Evolutionary conservation across 2,329 filamentous ascomycete genomes (phyloP), one percentile per base, ranked within the genome.

Genomic region (Pseudocercospora fijiensis): DNA sequence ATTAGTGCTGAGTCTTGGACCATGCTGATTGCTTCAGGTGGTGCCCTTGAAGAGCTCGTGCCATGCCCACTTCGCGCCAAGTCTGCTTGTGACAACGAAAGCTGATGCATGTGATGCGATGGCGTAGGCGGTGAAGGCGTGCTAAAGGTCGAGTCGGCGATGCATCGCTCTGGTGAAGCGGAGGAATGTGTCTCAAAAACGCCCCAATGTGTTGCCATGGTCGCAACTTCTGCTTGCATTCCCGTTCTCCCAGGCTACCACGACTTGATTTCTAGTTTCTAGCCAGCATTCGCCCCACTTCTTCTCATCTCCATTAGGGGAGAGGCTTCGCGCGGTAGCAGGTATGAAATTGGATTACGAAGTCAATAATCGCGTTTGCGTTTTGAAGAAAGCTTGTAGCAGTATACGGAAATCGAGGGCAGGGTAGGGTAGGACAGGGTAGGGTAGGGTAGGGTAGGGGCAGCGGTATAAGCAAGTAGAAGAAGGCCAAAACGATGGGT

Each of bases 111-210:
- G 57, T 58, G 57, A 45, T 28, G 41, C 24, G 37, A 18, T 37
- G 37, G 57, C 30, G 57, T 20, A 8, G 22, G 57, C 37, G 13
- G 11, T 27, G 41, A 58, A 28, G 37, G 20, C 11, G 49, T 10
- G 5, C 9, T 26, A n/a, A 26, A 58, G 57, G 37, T 30, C 57
- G 43, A 28, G 20, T 37, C 27, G 30, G n/a, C 22, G 33, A 10
- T 20, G 8, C 18, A 26, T 27, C 28, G 52, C 30, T 24, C 55
- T 22, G 28, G 28, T 57, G 55, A 26, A 24, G 55, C 28, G 22
- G 55, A 57, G 55, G 55, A 57, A 57, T 57, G 55, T 57, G 13
- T 24, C 55, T 43, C 30, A n/a, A 57, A 30, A 37, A 57, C 55
- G 55, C 55, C 55, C 27, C 16, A 18, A 43, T 43, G 26, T 43